phyloP scores from a whole-genome alignment of 2,329 filamentous ascomycete species.

The Exophiala sideris region DNA sequence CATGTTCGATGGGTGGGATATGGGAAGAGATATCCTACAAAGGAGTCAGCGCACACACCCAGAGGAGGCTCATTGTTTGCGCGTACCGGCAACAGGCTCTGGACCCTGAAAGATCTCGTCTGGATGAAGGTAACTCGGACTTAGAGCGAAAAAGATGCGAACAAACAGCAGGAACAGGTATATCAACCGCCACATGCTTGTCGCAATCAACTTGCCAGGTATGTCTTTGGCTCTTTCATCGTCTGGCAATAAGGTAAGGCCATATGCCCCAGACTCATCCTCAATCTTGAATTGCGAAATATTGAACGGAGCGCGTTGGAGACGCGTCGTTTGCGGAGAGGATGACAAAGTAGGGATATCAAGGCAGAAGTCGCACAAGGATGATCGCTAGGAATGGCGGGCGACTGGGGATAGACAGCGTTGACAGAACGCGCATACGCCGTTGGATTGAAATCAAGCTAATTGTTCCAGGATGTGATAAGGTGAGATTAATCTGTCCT shows the following conservation, averaged over 20 bases:
- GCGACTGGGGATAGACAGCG: neutral
- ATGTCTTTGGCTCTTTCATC: slow-evolving; percentile 18
- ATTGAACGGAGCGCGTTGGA: slow-evolving; percentile 15
- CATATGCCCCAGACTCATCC: slow-evolving; percentile 19
- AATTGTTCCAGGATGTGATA: neutral
- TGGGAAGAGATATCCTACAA: slow-evolving; percentile 81
- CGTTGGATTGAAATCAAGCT: neutral
- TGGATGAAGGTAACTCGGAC: slow-evolving; percentile 93
- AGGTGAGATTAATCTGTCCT: slow-evolving; percentile 1
- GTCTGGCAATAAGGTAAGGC: slow-evolving; percentile 9
- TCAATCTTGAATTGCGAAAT: slow-evolving; percentile 9
- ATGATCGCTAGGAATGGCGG: neutral
- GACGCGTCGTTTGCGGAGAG: slow-evolving; percentile 10
- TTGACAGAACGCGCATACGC: neutral
- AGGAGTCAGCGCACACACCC: neutral
- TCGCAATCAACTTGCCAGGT: slow-evolving; percentile 17
- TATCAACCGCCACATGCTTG: slow-evolving; percentile 80
- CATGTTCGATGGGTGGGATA: slow-evolving; percentile 88
- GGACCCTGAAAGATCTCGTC: slow-evolving; percentile 99
- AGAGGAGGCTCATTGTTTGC: neutral
- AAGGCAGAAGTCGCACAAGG: neutral
- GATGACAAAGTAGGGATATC: neutral
- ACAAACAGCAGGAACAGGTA: slow-evolving; percentile 82
- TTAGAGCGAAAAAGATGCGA: slow-evolving; percentile 89
- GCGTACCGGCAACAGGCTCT: slow-evolving; percentile 89